Percentiles rank a stretch among this genome's conserved stretches.
Conservation (phyloP, 495 filamentous ascomycete genomes). For the Penicillium canescens region DNA sequence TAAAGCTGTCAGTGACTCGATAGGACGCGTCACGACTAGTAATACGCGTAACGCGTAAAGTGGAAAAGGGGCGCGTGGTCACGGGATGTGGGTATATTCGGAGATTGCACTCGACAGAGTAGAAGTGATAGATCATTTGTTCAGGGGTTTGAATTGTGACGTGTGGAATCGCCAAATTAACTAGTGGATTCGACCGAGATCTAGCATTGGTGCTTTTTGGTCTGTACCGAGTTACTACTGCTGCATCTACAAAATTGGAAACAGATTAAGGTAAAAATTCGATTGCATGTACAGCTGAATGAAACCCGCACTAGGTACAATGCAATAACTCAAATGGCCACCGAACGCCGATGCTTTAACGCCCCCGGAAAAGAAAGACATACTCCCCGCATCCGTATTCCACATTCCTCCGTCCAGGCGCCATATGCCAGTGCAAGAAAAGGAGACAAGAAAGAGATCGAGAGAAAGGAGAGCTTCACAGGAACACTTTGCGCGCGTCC, state of each 20-base stretch:
- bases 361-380: background rate
- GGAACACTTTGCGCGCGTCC: slow-evolving; percentile 74
- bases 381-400: background rate
- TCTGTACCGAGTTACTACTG: no score
- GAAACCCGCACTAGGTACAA: background rate
- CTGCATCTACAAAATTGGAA: no score
- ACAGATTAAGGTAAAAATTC: no score
- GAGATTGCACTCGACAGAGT: no score
- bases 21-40: slow-evolving; percentile 35
- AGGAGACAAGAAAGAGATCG: slow-evolving; percentile 1
- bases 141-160: no score
- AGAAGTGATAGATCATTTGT: no score
- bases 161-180: no score
- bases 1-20: background rate
- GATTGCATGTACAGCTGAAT: no score
- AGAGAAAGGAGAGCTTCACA: slow-evolving; percentile 28
- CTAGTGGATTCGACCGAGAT: no score
- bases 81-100: slow-evolving; percentile 22
- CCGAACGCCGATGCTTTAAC: slow-evolving; percentile 7
- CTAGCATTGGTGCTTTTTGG: no score
- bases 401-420: background rate
- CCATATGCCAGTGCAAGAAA: background rate
- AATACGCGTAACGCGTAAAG: slow-evolving; percentile 36
- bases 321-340: background rate
- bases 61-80: slow-evolving; percentile 42